Percentiles rank a stretch among this genome's conserved stretches.
phyloP scores from a whole-genome alignment of 2,329 filamentous ascomycete genomes.

The Kalaharituber pfeilii region DNA sequence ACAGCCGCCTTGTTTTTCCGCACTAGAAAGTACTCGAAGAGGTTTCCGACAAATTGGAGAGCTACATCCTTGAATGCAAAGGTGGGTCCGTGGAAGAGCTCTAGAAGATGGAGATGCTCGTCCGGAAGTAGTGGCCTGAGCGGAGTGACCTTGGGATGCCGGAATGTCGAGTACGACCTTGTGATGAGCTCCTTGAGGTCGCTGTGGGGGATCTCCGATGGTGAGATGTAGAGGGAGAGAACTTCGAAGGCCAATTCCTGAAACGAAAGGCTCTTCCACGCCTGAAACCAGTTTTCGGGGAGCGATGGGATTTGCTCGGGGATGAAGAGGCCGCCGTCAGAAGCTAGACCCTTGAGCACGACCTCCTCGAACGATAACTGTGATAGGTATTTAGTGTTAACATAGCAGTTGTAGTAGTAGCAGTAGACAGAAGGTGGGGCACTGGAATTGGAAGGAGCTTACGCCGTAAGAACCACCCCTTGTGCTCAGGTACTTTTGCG shows the following conservation, averaged over 20 bases:
- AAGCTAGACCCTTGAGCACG: conserved; percentile 72
- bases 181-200: conserved; percentile 73
- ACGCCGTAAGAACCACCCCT: conserved; percentile 46
- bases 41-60: conserved; percentile 84
- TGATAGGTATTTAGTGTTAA: conserved; percentile 3
- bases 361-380: conserved; percentile 82
- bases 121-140: conserved; percentile 61
- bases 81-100: conserved; percentile 90
- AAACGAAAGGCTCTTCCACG: conserved; percentile 65
- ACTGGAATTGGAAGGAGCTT: conserved; percentile 22
- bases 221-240: conserved; percentile 72
- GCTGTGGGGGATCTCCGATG: conserved; percentile 58
- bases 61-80: conserved; percentile 94
- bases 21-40: conserved; percentile 77
- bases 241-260: conserved; percentile 68
- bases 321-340: conserved; percentile 77
- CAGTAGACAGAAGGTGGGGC: conserved; percentile 3
- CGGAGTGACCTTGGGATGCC: conserved; percentile 59
- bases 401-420: conserved; percentile 1
- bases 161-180: conserved; percentile 79
- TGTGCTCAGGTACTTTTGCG: conserved; percentile 45
- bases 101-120: conserved; percentile 63
- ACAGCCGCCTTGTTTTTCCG: conserved; percentile 48
- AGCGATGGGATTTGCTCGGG: conserved; percentile 61
- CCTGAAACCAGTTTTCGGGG: conserved; percentile 44